Evolutionary conservation across 257 asterid species (phyloP).

Genomic region (Anisodus acutangulus): DNA sequence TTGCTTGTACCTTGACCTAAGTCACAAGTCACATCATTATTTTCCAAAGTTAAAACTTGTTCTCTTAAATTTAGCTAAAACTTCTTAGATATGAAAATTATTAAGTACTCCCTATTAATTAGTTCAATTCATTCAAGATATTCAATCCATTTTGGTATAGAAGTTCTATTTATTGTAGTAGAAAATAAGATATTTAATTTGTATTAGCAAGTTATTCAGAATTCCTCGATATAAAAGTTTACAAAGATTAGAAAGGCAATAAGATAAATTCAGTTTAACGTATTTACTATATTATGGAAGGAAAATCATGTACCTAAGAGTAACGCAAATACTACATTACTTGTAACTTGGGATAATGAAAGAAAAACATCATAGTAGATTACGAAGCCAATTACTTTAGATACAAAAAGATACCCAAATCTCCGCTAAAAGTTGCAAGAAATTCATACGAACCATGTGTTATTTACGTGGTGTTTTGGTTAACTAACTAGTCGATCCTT

Average conservation of each 20-base stretch:
- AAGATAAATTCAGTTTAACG: background rate
- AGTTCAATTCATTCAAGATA: no score
- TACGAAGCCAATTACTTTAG: background rate
- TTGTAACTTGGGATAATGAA: no score
- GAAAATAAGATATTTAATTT: background rate
- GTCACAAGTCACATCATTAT: background rate
- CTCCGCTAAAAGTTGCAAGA: background rate
- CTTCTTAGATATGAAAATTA: no score
- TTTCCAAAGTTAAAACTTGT: background rate
- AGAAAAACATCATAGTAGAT: background rate
- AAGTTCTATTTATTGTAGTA: no score
- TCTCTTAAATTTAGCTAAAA: background rate
- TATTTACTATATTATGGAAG: no score
- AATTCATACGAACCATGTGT: conserved; percentile 29
- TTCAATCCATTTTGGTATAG: no score
- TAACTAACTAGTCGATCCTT: conserved; percentile 50
- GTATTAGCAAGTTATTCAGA: background rate
- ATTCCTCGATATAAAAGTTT: background rate
- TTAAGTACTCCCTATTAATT: no score
- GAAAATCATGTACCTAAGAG: no score
- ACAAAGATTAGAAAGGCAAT: background rate
- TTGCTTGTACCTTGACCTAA: no score
- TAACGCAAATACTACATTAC: no score
- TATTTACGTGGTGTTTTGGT: conserved; percentile 47
- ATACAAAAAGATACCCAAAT: background rate